phyloP scores from a whole-genome alignment of 202 grass and related monocot species.

The Alloteropsis angusta region DNA sequence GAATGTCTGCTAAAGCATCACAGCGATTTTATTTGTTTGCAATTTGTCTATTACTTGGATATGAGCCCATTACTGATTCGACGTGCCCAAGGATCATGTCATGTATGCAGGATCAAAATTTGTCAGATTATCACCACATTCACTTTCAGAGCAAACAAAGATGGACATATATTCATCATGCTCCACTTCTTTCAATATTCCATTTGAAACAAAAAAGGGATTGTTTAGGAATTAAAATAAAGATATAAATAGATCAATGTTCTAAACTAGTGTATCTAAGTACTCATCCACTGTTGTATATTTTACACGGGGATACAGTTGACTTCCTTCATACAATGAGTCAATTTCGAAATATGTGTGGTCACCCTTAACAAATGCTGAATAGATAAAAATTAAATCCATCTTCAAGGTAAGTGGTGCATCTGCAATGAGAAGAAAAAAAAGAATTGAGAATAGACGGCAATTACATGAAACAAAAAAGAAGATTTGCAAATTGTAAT shows the following conservation, averaged over 20 bases:
- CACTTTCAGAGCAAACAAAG: conserved; percentile 19
- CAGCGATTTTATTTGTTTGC: background rate
- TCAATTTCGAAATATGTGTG: conserved; percentile 76
- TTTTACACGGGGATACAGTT: conserved; percentile 68
- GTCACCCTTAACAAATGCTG: conserved; percentile 76
- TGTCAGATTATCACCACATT: background rate
- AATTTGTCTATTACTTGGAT: background rate
- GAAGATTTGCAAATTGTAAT: background rate
- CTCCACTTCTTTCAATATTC: conserved; percentile 1
- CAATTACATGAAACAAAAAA: background rate
- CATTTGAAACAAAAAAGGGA: background rate
- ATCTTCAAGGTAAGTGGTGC: conserved; percentile 54
- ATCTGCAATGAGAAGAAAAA: conserved; percentile 42
- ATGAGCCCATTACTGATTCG: background rate
- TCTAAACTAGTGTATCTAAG: conserved; percentile 58
- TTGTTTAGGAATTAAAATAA: conserved; percentile 20
- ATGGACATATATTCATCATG: background rate
- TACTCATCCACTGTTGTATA: conserved; percentile 53
- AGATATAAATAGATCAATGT: conserved; percentile 21
- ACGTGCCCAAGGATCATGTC: background rate
- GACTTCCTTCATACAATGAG: conserved; percentile 45
- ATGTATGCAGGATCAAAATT: background rate
- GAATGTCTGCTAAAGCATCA: conserved; percentile 1
- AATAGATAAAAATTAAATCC: conserved; percentile 89
- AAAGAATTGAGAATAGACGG: background rate